phyloP scores from a whole-genome alignment of 148 eudicot species.

The Rhododendron mucronatum region DNA sequence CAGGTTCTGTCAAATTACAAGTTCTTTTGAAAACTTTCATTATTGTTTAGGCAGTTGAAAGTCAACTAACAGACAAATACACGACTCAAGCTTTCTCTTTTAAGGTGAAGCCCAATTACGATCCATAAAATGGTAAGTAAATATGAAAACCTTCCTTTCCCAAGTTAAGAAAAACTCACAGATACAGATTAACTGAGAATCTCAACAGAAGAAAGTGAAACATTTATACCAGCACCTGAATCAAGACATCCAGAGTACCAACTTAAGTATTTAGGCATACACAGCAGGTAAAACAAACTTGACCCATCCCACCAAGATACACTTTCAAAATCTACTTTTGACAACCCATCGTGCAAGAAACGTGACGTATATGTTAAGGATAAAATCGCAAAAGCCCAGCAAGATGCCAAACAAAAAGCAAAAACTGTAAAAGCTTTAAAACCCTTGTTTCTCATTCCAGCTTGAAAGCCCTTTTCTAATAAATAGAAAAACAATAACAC shows the following conservation, averaged over 20 bases:
- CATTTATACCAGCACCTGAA: constrained; percentile 76
- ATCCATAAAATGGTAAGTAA: background rate
- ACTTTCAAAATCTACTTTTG: background rate
- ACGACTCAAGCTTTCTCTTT: background rate
- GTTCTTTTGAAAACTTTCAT: background rate
- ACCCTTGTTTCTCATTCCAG: background rate
- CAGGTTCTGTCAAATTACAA: background rate
- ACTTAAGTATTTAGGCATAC: constrained; percentile 17
- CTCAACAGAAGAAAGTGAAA: constrained; percentile 67
- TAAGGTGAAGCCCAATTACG: background rate
- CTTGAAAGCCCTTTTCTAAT: background rate
- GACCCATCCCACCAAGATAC: background rate
- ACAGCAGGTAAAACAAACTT: background rate
- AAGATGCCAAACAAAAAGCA: background rate
- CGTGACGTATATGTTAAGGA: background rate
- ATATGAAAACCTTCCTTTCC: constrained; percentile 29
- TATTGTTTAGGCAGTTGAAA: background rate
- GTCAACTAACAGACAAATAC: background rate
- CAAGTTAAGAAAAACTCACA: constrained; percentile 80
- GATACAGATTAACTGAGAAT: constrained; percentile 62
- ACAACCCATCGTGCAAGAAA: background rate
- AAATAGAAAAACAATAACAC: background rate
- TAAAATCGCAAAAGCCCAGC: background rate
- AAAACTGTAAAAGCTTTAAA: background rate
- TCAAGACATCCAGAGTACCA: constrained; percentile 49